Evolutionary conservation across 169 alveolate genomes (phyloP).

Genomic region (Cryptosporidium baileyi): DNA sequence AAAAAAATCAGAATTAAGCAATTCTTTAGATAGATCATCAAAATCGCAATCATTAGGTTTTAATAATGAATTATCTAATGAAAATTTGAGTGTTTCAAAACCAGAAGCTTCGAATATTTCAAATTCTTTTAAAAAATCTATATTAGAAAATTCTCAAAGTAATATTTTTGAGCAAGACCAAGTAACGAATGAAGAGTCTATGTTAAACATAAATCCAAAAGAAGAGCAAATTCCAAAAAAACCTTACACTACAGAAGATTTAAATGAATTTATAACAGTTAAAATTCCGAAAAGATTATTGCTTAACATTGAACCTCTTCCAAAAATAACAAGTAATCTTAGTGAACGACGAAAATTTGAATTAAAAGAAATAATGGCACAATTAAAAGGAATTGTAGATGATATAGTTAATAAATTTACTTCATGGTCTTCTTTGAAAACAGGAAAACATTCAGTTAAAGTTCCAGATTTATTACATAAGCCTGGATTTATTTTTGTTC

Average conservation of each 20-base stretch:
- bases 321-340: background rate
- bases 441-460: slow-evolving; percentile 10
- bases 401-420: slow-evolving; percentile 9
- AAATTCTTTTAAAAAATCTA: background rate
- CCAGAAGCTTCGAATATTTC: background rate
- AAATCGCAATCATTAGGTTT: too few species aligned
- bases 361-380: slow-evolving; percentile 8
- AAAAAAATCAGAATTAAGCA: background rate
- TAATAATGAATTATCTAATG: too few species aligned
- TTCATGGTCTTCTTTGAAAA: slow-evolving; percentile 23
- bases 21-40: background rate
- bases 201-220: background rate
- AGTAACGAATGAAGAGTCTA: background rate
- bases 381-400: slow-evolving; percentile 5
- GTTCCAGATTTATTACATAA: slow-evolving; percentile 10
- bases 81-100: too few species aligned
- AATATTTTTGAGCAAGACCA: slow-evolving; percentile 12
- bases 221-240: background rate
- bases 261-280: slow-evolving; percentile 27
- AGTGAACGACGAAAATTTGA: slow-evolving; percentile 23
- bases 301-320: background rate
- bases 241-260: background rate
- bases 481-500: slow-evolving; percentile 37
- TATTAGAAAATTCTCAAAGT: background rate
- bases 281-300: slow-evolving; percentile 11